Conservation (phyloP, 2,329 filamentous ascomycete species). For the Atkinsonella hypoxylon region DNA sequence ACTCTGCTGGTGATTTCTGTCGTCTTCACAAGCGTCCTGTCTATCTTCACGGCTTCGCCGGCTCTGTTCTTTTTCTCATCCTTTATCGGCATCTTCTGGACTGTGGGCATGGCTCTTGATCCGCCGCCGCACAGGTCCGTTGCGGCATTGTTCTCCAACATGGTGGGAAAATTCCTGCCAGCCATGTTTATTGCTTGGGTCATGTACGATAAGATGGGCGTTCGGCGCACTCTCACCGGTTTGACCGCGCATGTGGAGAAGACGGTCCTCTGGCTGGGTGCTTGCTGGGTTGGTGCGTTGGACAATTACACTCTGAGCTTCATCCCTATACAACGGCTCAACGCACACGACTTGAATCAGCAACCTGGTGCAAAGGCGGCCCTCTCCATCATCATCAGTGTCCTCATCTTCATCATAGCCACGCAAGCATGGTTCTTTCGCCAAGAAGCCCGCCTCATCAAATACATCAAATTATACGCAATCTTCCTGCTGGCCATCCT, state of each 20-base stretch:
- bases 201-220: slow-evolving; percentile 72
- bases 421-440: slow-evolving; percentile 79
- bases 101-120: slow-evolving; percentile 82
- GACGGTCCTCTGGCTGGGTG: slow-evolving; percentile 78
- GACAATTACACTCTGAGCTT: slow-evolving; percentile 93
- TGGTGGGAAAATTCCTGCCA: slow-evolving; percentile 73
- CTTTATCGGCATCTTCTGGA: slow-evolving; percentile 77
- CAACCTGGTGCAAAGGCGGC: slow-evolving; percentile 84
- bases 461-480: slow-evolving; percentile 67
- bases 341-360: slow-evolving; percentile 72
- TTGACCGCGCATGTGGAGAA: slow-evolving; percentile 82
- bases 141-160: slow-evolving; percentile 60
- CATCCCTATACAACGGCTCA: slow-evolving; percentile 90
- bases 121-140: slow-evolving; percentile 59
- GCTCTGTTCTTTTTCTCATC: slow-evolving; percentile 73
- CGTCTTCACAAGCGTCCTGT: slow-evolving; percentile 64
- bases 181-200: slow-evolving; percentile 81
- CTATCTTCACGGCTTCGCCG: slow-evolving; percentile 69
- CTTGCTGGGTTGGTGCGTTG: slow-evolving; percentile 79
- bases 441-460: slow-evolving; percentile 67
- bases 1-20: slow-evolving; percentile 69
- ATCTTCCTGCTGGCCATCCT: slow-evolving; percentile 56
- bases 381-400: slow-evolving; percentile 62
- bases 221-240: slow-evolving; percentile 56
- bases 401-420: slow-evolving; percentile 55